phyloP scores from a whole-genome alignment of 2,329 filamentous ascomycete genomes.

The Colletotrichum lindemuthianum region DNA sequence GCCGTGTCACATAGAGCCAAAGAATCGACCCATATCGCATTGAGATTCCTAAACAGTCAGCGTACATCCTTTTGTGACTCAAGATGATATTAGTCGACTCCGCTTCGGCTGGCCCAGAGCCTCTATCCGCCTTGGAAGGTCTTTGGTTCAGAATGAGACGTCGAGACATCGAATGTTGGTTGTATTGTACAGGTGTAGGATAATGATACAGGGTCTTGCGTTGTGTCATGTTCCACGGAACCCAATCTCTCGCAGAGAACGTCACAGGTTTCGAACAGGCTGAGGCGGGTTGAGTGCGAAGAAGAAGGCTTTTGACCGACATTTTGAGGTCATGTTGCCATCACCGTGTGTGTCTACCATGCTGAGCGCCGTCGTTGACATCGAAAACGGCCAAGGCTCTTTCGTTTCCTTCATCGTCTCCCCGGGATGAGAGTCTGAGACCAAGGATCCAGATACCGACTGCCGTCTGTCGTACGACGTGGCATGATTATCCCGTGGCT shows the following conservation, averaged over 20 bases:
- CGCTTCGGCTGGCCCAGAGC: no score
- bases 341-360: background rate
- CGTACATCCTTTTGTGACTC: no score
- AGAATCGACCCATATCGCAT: background rate
- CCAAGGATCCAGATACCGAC: background rate
- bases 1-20: background rate
- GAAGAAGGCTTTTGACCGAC: no score
- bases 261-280: no score
- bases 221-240: slow-evolving; percentile 7
- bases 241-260: no score
- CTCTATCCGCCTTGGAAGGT: no score
- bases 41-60: no score
- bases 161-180: slow-evolving; percentile 8
- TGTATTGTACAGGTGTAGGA: slow-evolving; percentile 21
- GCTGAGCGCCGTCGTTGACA: background rate
- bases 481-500: slow-evolving; percentile 21
- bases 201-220: slow-evolving; percentile 26
- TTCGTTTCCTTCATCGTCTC: background rate
- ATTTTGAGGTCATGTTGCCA: background rate
- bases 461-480: slow-evolving; percentile 23
- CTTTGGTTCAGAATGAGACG: background rate
- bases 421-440: slow-evolving; percentile 7
- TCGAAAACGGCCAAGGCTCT: background rate
- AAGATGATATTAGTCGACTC: no score
- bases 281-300: no score